Evolutionary conservation across 1,284 basidiomycete species (phyloP).

Genomic region (Amylostereum chailletii): DNA sequence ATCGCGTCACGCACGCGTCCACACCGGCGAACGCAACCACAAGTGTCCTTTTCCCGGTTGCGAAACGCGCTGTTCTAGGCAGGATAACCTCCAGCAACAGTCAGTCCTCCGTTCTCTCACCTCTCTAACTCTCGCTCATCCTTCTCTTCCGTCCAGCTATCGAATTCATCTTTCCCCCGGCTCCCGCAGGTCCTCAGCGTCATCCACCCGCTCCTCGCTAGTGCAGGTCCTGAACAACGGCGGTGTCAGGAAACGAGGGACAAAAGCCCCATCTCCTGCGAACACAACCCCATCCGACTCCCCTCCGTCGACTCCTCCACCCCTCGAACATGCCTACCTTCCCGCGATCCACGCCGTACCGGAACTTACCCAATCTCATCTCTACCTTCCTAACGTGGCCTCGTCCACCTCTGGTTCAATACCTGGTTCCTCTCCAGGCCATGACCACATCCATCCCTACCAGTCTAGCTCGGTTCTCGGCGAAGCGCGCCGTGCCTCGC

Average conservation of each 20-base stretch:
- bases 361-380: constrained; percentile 3
- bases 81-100: constrained; percentile 81
- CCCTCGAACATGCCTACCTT: constrained; percentile 14
- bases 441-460: constrained; percentile 11
- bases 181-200: constrained; percentile 48
- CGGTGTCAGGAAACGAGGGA: constrained; percentile 8
- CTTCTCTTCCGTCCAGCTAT: constrained; percentile 35
- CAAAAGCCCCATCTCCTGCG: constrained; percentile 4
- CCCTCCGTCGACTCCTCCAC: constrained; percentile 15
- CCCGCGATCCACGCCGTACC: constrained; percentile 8
- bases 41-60: constrained; percentile 79
- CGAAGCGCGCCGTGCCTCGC: too few species aligned
- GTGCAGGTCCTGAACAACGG: constrained; percentile 2
- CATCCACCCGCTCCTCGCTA: constrained; percentile 37
- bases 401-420: too few species aligned
- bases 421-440: background rate
- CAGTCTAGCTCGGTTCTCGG: too few species aligned
- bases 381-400: constrained; percentile 26
- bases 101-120: constrained; percentile 30
- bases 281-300: constrained; percentile 2
- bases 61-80: constrained; percentile 70
- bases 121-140: background rate
- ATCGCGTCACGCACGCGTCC: constrained; percentile 71
- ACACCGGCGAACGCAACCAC: constrained; percentile 77
- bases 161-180: constrained; percentile 68